Evolutionary conservation across 306 rosid species (phyloP), one percentile per base, ranked within the genome.

Genomic region (Urtica urens): DNA sequence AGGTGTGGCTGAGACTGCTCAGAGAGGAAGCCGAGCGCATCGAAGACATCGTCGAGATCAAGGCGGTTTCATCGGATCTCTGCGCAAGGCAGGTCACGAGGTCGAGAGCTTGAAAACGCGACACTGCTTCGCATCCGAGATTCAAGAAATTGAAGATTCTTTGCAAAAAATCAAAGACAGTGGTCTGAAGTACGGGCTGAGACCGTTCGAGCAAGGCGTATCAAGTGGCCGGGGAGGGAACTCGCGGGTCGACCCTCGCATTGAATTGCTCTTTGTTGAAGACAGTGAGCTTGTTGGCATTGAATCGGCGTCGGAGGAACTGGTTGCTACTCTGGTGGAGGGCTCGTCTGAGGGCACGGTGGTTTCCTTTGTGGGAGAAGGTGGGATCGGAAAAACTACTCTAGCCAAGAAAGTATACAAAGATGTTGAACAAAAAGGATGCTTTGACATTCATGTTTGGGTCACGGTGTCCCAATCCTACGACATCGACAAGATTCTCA

Each of bases 401-500:
- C 43, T 63, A 3, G 67, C 46, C 0, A 52, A 34, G 12, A 62
- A 23, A 44, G 51, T 62, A 6, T 62, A 2, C 31, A 14, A 34
- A 1, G 47, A 11, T 17, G 29, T 2, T 10, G 20, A 0, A 2
- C 38, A 23, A 30, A 17, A 13, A 26, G 49, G 11, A 7, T 9
- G 12, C 11, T 62, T 62, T 24, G 55, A 34, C n/a, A 45, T 53
- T 24, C 37, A 35, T 45, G 63, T 42, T 58, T 49, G 65, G 65
- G 23, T 59, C 49, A 47, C 57, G 10, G 34, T 53, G 5, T 53
- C 46, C 15, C 28, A n/a, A 3, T 19, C 62, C 1, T 44, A 9
- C 6, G 3, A 6, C 5, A 3, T 15, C 2, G 33, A n/a, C 8
- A 49, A 46, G 13, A 12, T 46, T 4, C 41, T 53, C 1, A 38